phyloP scores from a whole-genome alignment of 2,329 filamentous ascomycete species.

The Zasmidium cellare region DNA sequence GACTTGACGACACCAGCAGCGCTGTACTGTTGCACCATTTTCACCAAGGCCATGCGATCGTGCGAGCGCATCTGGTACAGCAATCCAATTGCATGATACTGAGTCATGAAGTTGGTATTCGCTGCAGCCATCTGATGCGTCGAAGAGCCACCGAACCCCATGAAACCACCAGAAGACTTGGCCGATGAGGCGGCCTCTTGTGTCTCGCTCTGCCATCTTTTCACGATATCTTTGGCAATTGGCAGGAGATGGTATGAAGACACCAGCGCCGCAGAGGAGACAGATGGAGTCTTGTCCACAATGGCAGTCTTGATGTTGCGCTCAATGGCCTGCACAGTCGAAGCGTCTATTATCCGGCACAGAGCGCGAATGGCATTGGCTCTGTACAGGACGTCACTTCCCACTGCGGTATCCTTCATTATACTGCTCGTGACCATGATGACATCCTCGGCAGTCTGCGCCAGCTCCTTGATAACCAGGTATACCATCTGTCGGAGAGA shows the following conservation, averaged over 20 bases:
- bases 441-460: conserved; percentile 92
- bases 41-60: conserved; percentile 96
- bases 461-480: conserved; percentile 95
- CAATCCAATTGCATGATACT: conserved; percentile 97
- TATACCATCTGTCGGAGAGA: conserved; percentile 98
- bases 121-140: conserved; percentile 66
- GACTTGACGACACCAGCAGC: conserved; percentile 90
- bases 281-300: conserved; percentile 97
- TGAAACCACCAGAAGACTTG: conserved; percentile 87
- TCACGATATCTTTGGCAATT: conserved; percentile 90
- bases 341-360: conserved; percentile 94
- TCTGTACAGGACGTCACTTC: conserved; percentile 89
- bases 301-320: conserved; percentile 98
- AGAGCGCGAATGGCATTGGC: conserved; percentile 94
- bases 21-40: conserved; percentile 99
- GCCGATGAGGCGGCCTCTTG: conserved; percentile 90
- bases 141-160: conserved; percentile 84
- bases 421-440: conserved; percentile 99
- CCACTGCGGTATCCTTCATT: conserved; percentile 98
- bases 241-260: conserved; percentile 97
- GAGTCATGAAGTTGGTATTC: conserved; percentile 94
- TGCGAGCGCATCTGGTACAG: conserved; percentile 97
- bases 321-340: conserved; percentile 95
- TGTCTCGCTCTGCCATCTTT: conserved; percentile 97
- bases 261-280: conserved; percentile 91